phyloP scores from a whole-genome alignment of 306 rosid species.

The Prunus persica region DNA sequence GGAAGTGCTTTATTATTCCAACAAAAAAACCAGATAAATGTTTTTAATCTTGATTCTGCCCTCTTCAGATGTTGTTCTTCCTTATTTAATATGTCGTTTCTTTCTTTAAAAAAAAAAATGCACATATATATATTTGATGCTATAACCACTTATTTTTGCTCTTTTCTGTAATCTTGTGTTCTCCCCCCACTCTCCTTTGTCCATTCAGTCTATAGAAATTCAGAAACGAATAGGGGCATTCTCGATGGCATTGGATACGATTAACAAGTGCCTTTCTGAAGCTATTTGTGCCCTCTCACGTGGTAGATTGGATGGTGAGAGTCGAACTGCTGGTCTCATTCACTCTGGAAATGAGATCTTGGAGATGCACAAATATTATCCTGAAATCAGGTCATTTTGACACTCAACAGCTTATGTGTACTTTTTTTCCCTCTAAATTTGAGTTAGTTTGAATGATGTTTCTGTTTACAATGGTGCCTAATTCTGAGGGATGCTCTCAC shows the following conservation, averaged over 20 bases:
- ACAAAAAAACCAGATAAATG: not conserved
- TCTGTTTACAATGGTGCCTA: not conserved
- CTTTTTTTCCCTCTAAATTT: not conserved
- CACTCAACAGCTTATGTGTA: not conserved
- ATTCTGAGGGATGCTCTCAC: not conserved
- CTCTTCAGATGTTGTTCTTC: not conserved
- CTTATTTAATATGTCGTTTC: not conserved
- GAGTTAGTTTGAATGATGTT: not conserved
- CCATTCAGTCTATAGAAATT: slow-evolving; percentile 80
- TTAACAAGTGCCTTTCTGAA: slow-evolving; percentile 92
- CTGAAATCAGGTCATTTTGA: slow-evolving; percentile 65
- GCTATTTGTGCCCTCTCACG: slow-evolving; percentile 87
- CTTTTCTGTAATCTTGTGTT: slow-evolving; percentile 5
- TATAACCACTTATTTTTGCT: not conserved
- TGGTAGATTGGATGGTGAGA: slow-evolving; percentile 94
- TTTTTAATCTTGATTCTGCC: slow-evolving; percentile 8
- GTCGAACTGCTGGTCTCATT: slow-evolving; percentile 78
- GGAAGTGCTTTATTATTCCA: not conserved
- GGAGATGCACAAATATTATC: slow-evolving; percentile 67
- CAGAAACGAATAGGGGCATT: slow-evolving; percentile 94
- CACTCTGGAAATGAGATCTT: slow-evolving; percentile 94
- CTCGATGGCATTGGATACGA: slow-evolving; percentile 89
- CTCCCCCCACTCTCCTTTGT: not conserved
- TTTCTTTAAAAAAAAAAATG: not conserved
- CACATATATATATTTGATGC: not conserved